Evolutionary conservation across 2,329 filamentous ascomycete species (phyloP), one percentile per base, ranked within the genome.

Genomic region (Colletotrichum orchidophilum): DNA sequence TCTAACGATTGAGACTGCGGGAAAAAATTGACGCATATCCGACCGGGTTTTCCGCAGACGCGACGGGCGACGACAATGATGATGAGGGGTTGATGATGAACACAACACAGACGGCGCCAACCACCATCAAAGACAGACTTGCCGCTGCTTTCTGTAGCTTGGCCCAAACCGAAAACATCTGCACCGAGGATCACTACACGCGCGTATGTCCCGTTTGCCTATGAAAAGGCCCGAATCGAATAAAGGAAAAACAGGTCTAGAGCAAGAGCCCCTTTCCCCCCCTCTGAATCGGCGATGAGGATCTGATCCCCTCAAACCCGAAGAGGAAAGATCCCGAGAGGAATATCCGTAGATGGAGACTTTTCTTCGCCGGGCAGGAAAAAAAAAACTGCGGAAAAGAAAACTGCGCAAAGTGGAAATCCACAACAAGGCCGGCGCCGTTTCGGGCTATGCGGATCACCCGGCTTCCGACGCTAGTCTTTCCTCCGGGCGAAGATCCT

Each of bases 401-500:
- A 52, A 31, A 59, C 21, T 26, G 31, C 15, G 50, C 7, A 54
- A 29, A 12, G n/a, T n/a, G n/a, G 2, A 29, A 33, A 7, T 29
- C 29, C 54, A 13, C 54, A 57, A 3, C 46, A 52, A 29, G 24
- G 26, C 53, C 52, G 66, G 50, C 60, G 66, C 53, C 66, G 66
- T 69, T 69, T 64, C 66, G 66, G 61, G 42, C 24, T 33, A 9
- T 35, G 53, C 68, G 68, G 64, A 68, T 63, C 64, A 59, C 31
- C 52, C 63, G 57, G 57, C 39, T 58, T 58, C 52, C 54, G 57
- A 62, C 57, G 52, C 64, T 68, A 71, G 46, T 39, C 39, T 15
- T 21, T 46, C 42, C 31, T 18, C 24, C 63, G 31, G 63, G 49
- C 58, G 68, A 71, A 71, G 68, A 71, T 71, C 68, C 50, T 71